Evolutionary conservation across 352 stramenopile genomes (phyloP).

Genomic region (Albugo candida): DNA sequence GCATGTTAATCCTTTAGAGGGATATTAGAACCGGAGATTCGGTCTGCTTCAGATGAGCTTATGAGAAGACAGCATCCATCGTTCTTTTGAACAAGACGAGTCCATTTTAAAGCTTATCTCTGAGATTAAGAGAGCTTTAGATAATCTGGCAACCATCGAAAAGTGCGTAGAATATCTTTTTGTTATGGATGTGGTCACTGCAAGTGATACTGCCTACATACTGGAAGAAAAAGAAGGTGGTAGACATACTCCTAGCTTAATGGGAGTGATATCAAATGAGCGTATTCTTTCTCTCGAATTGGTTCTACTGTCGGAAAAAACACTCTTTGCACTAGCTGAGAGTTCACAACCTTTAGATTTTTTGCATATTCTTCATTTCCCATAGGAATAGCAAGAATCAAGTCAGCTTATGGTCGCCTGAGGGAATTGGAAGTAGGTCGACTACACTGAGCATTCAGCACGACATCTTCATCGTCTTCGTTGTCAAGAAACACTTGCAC

Average conservation of each 20-base stretch:
- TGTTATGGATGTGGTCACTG: conserved; percentile 41
- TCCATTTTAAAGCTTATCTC: conserved; percentile 12
- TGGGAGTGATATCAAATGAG: conserved; percentile 9
- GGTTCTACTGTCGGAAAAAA: conserved; percentile 34
- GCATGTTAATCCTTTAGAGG: conserved; percentile 41
- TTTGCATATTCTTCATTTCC: conserved; percentile 36
- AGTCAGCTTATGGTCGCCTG: conserved; percentile 5
- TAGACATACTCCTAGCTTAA: conserved; percentile 32
- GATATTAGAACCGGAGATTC: background rate
- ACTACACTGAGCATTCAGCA: conserved; percentile 4
- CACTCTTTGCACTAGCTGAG: conserved; percentile 50
- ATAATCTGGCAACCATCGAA: conserved; percentile 42
- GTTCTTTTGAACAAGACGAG: conserved; percentile 23
- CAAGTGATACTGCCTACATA: background rate
- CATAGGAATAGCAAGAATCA: conserved; percentile 35
- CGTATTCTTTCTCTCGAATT: conserved; percentile 3
- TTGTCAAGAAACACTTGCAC: conserved; percentile 1
- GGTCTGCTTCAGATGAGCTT: background rate
- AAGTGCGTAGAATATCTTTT: conserved; percentile 63
- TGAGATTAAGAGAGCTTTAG: conserved; percentile 26
- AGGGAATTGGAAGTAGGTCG: background rate
- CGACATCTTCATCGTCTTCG: conserved; percentile 13
- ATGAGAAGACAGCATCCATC: conserved; percentile 35
- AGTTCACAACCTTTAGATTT: conserved; percentile 44
- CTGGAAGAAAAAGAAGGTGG: background rate